phyloP scores from a whole-genome alignment of 2,329 filamentous ascomycete species.

The Aureobasidium leucospermi region DNA sequence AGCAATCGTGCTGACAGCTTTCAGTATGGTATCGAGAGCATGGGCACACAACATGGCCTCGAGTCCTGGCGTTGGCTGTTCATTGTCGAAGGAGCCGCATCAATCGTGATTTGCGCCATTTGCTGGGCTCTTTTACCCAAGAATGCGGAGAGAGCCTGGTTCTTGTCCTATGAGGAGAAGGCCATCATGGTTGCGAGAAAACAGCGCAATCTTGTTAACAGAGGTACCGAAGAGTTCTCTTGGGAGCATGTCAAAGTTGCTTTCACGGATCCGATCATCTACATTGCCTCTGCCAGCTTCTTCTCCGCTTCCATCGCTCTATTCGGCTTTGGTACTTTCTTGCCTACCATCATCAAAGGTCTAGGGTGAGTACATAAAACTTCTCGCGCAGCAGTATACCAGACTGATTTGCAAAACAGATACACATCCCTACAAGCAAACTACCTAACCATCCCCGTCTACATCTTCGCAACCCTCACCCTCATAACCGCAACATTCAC shows the following conservation, averaged over 20 bases:
- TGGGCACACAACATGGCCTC: slow-evolving; percentile 21
- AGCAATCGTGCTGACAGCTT: too few species aligned
- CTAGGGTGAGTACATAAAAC: slow-evolving; percentile 21
- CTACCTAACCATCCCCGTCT: slow-evolving; percentile 32
- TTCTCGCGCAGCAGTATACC: neutral
- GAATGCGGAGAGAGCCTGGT: slow-evolving; percentile 23
- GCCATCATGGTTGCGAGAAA: slow-evolving; percentile 22
- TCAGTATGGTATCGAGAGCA: slow-evolving; percentile 22
- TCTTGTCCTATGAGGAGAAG: slow-evolving; percentile 21
- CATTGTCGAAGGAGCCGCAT: slow-evolving; percentile 16
- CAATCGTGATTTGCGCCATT: slow-evolving; percentile 9
- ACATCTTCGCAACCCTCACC: slow-evolving; percentile 21
- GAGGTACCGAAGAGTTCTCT: slow-evolving; percentile 26
- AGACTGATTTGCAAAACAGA: neutral
- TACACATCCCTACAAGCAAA: slow-evolving; percentile 24
- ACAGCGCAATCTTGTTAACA: slow-evolving; percentile 24
- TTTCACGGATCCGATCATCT: slow-evolving; percentile 28
- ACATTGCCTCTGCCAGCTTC: slow-evolving; percentile 24
- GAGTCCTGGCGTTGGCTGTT: slow-evolving; percentile 21
- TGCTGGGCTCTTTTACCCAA: slow-evolving; percentile 22
- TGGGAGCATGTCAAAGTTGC: slow-evolving; percentile 26
- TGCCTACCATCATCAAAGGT: slow-evolving; percentile 31
- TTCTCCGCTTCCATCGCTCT: slow-evolving; percentile 30
- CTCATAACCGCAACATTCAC: slow-evolving; percentile 8
- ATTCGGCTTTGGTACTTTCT: slow-evolving; percentile 29